Evolutionary conservation across 352 stramenopile genomes (phyloP).

Genomic region (Pythium scleroteichum): DNA sequence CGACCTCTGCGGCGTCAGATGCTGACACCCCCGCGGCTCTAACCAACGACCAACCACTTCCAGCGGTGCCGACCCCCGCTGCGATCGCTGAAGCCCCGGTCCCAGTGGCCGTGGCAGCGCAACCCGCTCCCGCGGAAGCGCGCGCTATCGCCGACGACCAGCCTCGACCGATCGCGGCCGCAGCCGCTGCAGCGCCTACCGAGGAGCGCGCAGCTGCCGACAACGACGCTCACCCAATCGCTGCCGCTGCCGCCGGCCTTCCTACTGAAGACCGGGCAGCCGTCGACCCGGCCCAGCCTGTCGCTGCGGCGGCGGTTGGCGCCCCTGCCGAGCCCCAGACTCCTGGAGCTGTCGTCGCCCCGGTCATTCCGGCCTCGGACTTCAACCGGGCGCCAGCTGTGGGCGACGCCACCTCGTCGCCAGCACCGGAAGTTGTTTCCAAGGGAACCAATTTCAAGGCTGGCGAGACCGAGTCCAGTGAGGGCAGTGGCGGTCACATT

Average conservation of each 20-base stretch:
- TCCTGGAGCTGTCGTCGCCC: not conserved
- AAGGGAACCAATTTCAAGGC: conserved; percentile 26
- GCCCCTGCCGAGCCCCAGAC: not conserved
- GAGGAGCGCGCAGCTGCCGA: conserved; percentile 5
- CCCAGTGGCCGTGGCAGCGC: not conserved
- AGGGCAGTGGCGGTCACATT: conserved; percentile 11
- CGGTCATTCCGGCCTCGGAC: not conserved
- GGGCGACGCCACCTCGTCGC: not conserved
- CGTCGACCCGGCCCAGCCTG: not conserved
- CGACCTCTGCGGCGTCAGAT: not conserved
- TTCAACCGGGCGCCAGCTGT: not conserved
- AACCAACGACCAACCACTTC: not conserved
- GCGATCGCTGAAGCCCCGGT: not conserved
- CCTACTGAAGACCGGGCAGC: conserved; percentile 5
- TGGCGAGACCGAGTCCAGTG: not conserved
- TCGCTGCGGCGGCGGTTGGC: conserved; percentile 2
- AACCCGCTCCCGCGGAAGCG: conserved; percentile 4
- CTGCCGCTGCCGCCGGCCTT: not conserved
- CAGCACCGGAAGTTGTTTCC: not conserved
- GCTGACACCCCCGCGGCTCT: not conserved
- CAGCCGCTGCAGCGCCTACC: not conserved
- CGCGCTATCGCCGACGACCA: not conserved
- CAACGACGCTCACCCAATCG: conserved; percentile 3
- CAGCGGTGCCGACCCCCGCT: not conserved
- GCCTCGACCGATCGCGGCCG: conserved; percentile 2